Base-by-base conservation (phyloP, 1,284 basidiomycete genomes). In the Gymnopus androsaceus region DNA sequence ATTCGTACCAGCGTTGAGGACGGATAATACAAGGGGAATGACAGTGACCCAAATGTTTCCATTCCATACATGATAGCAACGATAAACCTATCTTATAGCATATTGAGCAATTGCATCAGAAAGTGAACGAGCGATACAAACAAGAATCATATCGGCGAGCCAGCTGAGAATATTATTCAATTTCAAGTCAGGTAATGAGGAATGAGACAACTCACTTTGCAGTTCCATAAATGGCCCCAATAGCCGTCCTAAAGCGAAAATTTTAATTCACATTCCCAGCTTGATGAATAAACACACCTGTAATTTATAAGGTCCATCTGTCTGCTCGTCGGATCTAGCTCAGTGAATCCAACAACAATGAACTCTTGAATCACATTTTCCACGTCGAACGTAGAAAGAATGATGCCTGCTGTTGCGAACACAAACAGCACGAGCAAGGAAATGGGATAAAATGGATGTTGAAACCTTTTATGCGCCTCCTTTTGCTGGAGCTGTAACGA, bases 11-110 rank as follows among this genome's bases (percentile, higher is more conserved):
- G 40, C 30, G 41, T 52, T 52, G 28, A 44, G 17, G 8, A 52
- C 31, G 5, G 41, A 33, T 8, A 52, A 31, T 11, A 52, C 19
- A 21, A 38, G 30, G 4, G 51, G 51, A 19, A 52, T 25, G 19
- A 34, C 12, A 25, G 33, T 11, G 28, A 44, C 23, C 33, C 40
- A 44, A 4, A 44, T 28, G 4, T 33, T 52, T 34, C 40, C 19
- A 11, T 44, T 44, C 51, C 51, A 52, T 2, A 52, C 51, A 25
- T 44, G 40, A 44, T 52, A 52, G 30, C 51, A 52, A 17, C 51
- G 51, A n/a, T 52, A 52, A 3, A 52, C 33, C 51, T 52, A 28
- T 17, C 4, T 46, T 11, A 7, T 38, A 19, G 12, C 14, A 28
- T 28, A 23, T 9, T 5, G 14, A 28, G 21, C 8, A 27, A 4